Evolutionary conservation across 2,329 filamentous ascomycete species (phyloP), one percentile per base, ranked within the genome.

Genomic region (Zymoseptoria tritici): DNA sequence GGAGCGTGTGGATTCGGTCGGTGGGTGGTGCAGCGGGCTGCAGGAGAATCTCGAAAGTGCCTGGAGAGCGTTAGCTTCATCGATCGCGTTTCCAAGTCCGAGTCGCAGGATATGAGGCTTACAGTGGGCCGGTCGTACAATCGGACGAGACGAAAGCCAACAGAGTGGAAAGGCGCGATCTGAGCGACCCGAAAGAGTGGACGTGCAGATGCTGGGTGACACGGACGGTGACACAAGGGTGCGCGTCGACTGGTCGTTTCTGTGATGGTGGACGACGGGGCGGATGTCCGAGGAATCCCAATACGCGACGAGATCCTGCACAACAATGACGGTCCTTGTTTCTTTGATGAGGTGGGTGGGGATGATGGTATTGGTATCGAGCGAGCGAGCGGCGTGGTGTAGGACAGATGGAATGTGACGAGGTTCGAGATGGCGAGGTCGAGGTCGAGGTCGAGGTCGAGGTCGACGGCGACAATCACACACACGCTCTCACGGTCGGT

Each of bases 201-300:
- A 77, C 73, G 77, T 74, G 77, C 76, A 79, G 75, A 75, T 71
- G 74, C 72, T 70, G 76, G 76, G 76, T 73, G 70, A 76, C 76
- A 73, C 69, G 55, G 26, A 57, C 56, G 57, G 70, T 72, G 56
- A 60, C 62, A 71, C 69, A 64, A 68, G 64, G 63, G 62, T 68
- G 65, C 64, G 62, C 60, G 59, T 62, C 64, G 65, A 67, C 57
- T 60, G 64, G 54, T 60, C 59, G 59, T 56, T 57, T 60, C 16
- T 66, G 58, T 57, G 60, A 62, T 63, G 57, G 62, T 66, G 67
- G 66, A 74, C 75, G 61, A 68, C 20, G 68, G 74, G 72, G 56
- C 67, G 66, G 68, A 72, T 74, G 71, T 73, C 72, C 66, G 63
- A 68, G 62, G 62, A 58, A 62, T 57, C 57, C 61, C 60, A 63